A percentile compares a stretch with the other conserved stretches of the same genome.
Evolutionary conservation across 148 eudicot species (phyloP).

Genomic region (Suaeda aralocaspica): DNA sequence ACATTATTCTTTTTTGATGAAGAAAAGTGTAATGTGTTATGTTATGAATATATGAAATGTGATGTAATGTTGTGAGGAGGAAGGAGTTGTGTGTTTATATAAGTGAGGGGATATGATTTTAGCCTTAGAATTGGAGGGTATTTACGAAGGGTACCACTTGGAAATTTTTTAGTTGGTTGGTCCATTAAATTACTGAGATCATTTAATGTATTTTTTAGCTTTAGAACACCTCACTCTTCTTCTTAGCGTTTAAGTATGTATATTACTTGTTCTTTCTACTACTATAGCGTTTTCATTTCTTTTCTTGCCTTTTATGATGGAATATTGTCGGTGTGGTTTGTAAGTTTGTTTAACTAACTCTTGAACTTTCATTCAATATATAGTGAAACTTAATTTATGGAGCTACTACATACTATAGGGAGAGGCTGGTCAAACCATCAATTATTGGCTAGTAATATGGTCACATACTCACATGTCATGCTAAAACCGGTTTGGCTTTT

Average conservation of each 20-base stretch:
- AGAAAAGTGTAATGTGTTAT: not conserved
- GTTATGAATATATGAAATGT: not conserved
- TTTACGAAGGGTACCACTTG: slow-evolving; percentile 14
- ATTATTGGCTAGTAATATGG: no score
- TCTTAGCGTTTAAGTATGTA: no score
- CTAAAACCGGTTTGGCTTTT: no score
- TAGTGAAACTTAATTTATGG: not conserved
- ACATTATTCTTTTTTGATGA: slow-evolving; percentile 27
- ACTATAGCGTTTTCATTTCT: no score
- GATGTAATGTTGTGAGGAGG: not conserved
- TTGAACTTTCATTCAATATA: not conserved
- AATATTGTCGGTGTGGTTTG: slow-evolving; percentile 4
- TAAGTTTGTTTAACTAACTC: slow-evolving; percentile 4
- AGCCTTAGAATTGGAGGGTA: slow-evolving; percentile 19
- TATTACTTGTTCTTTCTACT: no score
- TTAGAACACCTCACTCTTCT: not conserved
- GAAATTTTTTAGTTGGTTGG: slow-evolving; percentile 1
- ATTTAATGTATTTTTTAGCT: not conserved
- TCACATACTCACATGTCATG: no score
- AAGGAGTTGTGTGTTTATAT: slow-evolving; percentile 18
- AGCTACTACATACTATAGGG: no score
- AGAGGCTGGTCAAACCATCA: no score
- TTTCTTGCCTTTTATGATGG: not conserved
- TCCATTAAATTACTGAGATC: not conserved
- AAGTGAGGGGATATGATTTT: slow-evolving; percentile 9